Evolutionary conservation across 805 yeast species (phyloP).

Genomic region (Starmerella floris): DNA sequence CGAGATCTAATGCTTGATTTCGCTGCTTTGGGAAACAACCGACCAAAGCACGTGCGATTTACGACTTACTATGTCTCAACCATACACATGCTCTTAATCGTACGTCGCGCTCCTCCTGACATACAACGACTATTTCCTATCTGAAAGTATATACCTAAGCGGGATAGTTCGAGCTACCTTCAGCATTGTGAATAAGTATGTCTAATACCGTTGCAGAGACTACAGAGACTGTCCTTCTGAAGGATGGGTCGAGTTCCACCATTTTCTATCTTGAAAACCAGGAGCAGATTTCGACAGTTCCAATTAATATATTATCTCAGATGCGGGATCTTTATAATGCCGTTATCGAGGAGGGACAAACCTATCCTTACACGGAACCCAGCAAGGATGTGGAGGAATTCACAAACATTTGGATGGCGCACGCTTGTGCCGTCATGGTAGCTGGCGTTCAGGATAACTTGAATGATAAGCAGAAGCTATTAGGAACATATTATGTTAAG

Average conservation of each 20-base stretch:
- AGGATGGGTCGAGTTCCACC: conserved; percentile 37
- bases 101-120: too few species aligned
- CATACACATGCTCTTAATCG: too few species aligned
- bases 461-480: conserved; percentile 29
- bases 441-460: conserved; percentile 29
- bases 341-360: conserved; percentile 58
- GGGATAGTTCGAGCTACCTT: too few species aligned
- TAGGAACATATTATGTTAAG: conserved; percentile 70
- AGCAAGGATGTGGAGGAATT: conserved; percentile 38
- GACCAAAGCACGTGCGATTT: too few species aligned
- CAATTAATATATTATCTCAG: conserved; percentile 36
- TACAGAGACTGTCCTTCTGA: conserved; percentile 24
- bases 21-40: too few species aligned
- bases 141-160: too few species aligned
- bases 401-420: conserved; percentile 49
- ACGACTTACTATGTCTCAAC: too few species aligned
- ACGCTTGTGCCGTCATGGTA: conserved; percentile 52
- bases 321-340: conserved; percentile 43
- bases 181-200: too few species aligned
- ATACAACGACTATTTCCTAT: too few species aligned
- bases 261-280: conserved; percentile 44
- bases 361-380: conserved; percentile 44
- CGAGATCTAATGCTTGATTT: too few species aligned
- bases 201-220: too few species aligned
- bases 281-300: conserved; percentile 30